Evolutionary conservation across 139 green algal species (phyloP).

Genomic region (Volvox reticuliferus): DNA sequence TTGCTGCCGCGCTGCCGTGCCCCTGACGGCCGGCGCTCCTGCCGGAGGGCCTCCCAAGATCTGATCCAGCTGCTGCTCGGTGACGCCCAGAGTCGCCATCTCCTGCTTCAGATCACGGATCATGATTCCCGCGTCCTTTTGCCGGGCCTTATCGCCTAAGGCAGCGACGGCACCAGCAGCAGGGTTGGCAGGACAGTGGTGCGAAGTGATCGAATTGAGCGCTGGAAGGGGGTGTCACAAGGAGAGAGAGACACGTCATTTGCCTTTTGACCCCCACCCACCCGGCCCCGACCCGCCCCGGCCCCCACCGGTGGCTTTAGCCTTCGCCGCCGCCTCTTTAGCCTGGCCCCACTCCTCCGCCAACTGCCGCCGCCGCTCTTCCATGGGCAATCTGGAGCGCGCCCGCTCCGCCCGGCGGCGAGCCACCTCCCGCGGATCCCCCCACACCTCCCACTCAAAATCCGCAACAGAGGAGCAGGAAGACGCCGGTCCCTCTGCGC

Average conservation of each 20-base stretch:
- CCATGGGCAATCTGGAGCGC: constrained; percentile 6
- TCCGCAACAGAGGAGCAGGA: constrained; percentile 42
- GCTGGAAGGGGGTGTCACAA: too few relatives aligned
- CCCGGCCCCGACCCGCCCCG: background rate
- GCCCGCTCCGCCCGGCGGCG: constrained; percentile 45
- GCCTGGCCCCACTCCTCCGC: constrained; percentile 44
- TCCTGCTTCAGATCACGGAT: constrained; percentile 82
- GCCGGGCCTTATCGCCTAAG: constrained; percentile 75
- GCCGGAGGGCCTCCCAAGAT: background rate
- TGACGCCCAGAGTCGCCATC: constrained; percentile 57
- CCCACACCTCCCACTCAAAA: constrained; percentile 90
- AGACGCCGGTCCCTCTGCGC: background rate
- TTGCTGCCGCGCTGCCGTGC: background rate
- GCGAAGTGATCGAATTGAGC: too few relatives aligned
- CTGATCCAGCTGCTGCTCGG: constrained; percentile 43
- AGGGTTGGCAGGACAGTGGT: too few relatives aligned
- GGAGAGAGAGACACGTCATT: too few relatives aligned
- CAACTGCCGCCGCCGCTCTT: constrained; percentile 47
- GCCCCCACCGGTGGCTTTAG: constrained; percentile 47
- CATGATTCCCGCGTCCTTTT: constrained; percentile 81
- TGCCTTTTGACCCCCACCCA: background rate
- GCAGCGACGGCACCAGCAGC: too few relatives aligned
- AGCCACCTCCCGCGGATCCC: constrained; percentile 80
- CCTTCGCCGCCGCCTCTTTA: constrained; percentile 52
- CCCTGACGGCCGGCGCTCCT: background rate